Evolutionary conservation across 2,329 filamentous ascomycete species (phyloP), one percentile per base, ranked within the genome.

Genomic region (Colletotrichum sojae): DNA sequence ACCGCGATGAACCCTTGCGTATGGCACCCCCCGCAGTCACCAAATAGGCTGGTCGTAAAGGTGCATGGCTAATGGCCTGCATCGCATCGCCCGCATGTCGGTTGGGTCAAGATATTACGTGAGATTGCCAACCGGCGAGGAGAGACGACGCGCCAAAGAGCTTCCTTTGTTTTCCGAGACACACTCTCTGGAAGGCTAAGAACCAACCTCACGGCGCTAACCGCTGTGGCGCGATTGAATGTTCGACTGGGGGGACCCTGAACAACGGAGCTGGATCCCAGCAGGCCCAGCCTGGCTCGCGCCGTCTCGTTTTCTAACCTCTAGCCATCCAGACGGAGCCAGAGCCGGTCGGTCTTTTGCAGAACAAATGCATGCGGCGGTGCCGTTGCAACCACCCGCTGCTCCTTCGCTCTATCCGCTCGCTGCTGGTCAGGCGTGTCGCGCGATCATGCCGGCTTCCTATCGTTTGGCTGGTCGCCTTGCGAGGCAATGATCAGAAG

Each of bases 41-140:
- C 31, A 6, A 64, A 67, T 4, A 15, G 52, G 64, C 22, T 18
- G 45, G 36, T 67, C 52, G 60, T 67, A 63, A 55, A 63, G n/a
- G 43, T 49, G 31, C 16, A 16, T 20, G 27, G 27, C 9, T 16
- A 39, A 22, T 25, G 13, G 12, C 54, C 27, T 53, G 61, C n/a
- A 55, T 25, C 48, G 61, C n/a, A 55, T 25, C 13, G 36, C 45
- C 31, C 36, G 45, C 60, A 64, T 57, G 52, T 13, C 16, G 12
- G 39, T 22, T 43, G 22, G 46, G 45, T 54, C 31, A 10, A 48
- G 36, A 39, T 60, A 15, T 69, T 55, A 69, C 66, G 66, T 69
- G 66, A 69, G 62, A 69, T 36, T 12, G 40, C 61, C 61, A 59
- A n/a, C 16, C 5, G 13, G 16, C 40, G 40, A 13, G 13, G 12